phyloP scores from a whole-genome alignment of 148 eudicot species.

The Camellia granthamiana region DNA sequence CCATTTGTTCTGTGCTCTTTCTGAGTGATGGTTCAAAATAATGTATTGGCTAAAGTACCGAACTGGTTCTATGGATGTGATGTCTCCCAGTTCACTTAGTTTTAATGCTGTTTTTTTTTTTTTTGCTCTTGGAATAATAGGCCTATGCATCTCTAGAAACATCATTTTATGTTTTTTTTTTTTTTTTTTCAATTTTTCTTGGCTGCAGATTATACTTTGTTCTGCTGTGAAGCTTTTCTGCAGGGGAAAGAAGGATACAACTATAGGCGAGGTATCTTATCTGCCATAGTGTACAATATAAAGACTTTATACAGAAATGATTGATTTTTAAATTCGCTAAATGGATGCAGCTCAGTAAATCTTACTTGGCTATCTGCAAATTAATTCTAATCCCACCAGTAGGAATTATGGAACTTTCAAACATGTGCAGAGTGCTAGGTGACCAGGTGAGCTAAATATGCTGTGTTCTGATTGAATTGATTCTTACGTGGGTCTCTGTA shows the following conservation, averaged over 20 bases:
- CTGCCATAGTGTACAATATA: background rate
- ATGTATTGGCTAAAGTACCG: background rate
- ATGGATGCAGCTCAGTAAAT: conserved; percentile 63
- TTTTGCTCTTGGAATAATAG: background rate
- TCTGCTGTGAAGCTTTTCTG: conserved; percentile 86
- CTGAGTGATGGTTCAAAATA: background rate
- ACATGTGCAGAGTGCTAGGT: conserved; percentile 84
- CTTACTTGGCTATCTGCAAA: conserved; percentile 74
- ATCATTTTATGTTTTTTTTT: background rate
- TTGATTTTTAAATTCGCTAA: conserved; percentile 10
- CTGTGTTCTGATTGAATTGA: background rate
- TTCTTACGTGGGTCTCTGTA: background rate
- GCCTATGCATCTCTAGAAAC: background rate
- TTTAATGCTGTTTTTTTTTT: background rate
- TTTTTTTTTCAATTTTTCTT: background rate
- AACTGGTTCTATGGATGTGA: background rate
- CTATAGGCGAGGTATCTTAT: conserved; percentile 71
- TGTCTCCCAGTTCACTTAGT: background rate
- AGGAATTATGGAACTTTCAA: conserved; percentile 75
- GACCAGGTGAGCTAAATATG: conserved; percentile 61
- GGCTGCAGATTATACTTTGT: conserved; percentile 74
- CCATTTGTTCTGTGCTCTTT: background rate
- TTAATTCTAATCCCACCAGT: conserved; percentile 55
- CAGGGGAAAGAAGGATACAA: conserved; percentile 67
- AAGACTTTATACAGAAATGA: background rate